Evolutionary conservation across 441 rosid species (phyloP).

Genomic region (Populus hybrid): DNA sequence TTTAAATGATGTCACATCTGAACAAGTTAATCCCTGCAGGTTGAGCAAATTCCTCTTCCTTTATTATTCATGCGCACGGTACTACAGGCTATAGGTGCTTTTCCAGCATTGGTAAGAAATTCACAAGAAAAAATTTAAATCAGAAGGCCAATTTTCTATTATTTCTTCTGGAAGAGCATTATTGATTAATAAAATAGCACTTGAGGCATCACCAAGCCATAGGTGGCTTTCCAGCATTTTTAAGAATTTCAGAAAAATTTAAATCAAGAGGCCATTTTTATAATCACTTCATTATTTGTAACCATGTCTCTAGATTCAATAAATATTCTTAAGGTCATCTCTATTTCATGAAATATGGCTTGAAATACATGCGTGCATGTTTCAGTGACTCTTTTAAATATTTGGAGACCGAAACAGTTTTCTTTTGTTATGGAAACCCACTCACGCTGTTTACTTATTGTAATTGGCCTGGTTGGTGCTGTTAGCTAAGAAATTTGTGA

Average conservation of each 20-base stretch:
- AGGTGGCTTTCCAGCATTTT: not conserved
- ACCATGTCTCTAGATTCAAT: not conserved
- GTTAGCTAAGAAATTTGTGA: not conserved
- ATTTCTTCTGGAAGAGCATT: not conserved
- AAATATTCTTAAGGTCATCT: not conserved
- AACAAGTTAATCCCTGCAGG: constrained; percentile 48
- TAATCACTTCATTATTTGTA: not conserved
- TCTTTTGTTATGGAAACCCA: not conserved
- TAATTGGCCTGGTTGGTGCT: not conserved
- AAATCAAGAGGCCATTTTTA: not conserved
- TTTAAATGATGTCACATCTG: constrained; percentile 19
- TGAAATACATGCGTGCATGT: not conserved
- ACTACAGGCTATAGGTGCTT: constrained; percentile 94
- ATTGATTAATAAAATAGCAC: not conserved
- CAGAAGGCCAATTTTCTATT: not conserved
- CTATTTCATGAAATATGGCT: not conserved
- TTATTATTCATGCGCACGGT: constrained; percentile 99
- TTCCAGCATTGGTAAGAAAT: constrained; percentile 85
- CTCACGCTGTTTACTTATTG: not conserved
- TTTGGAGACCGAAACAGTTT: not conserved
- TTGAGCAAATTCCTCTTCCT: constrained; percentile 98
- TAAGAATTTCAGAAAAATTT: not conserved
- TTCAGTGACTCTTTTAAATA: not conserved
- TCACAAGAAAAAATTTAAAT: not conserved
- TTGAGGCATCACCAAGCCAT: not conserved